Evolutionary conservation across 768 basidiomycete genomes (phyloP), one percentile per base, ranked within the genome.

Genomic region (Hygrophorus pudorinus): DNA sequence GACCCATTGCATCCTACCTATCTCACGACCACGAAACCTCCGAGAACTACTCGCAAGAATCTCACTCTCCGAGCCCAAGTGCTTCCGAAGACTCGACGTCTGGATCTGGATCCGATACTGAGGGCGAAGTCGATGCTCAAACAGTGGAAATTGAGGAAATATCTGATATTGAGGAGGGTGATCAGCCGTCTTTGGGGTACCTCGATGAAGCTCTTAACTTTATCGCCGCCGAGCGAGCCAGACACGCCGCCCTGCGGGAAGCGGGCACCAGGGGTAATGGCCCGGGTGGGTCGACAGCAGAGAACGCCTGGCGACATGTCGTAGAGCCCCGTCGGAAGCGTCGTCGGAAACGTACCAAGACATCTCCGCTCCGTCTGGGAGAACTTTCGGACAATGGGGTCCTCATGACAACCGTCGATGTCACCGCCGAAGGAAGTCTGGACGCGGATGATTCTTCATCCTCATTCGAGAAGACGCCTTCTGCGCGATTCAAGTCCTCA

Each of bases 131-230:
- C 14, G 47, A 48, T 2, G 47, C 18, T 16, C 33, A 34, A 17
- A 40, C 47, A n/a, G 42, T 39, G 2, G 47, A 42, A 14, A 42
- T 42, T 31, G 46, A 47, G 34, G 46, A 47, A 14, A 27, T 47
- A 18, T 47, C 46, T 13, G 46, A 47, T 42, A 30, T 48, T 16
- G 47, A 48, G 6, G 35, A 42, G 4, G 32, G n/a, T 12, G 27
- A 42, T 12, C 41, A 38, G 30, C 85, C 86, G 0, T 85, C 81
- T 2, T 61, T 89, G 11, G 86, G 86, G 0, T 73, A 75, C 42
- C 70, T 89, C 12, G 83, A 83, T 46, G 77, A 78, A 47, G 83
- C 81, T 0, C 67, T 89, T 11, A 75, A 73, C n/a, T 89, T 86
- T 48, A 69, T 87, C 40, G 81, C 79, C 34, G 76, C 75, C 8